Evolutionary conservation across 345 rosid species (phyloP).

Genomic region (Mallotus nudiflorus): DNA sequence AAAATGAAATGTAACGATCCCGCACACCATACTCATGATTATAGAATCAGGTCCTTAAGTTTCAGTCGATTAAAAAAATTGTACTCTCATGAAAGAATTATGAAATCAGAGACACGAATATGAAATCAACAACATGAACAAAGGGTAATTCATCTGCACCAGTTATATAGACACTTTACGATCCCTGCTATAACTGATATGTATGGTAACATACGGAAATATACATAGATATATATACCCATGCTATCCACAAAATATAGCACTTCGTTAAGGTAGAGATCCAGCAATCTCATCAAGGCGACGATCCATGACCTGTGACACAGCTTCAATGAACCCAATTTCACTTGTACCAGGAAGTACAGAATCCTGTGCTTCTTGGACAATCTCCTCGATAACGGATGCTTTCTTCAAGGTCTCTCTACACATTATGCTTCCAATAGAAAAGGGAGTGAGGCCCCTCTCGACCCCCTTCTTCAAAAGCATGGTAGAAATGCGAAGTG

Average conservation of each 20-base stretch:
- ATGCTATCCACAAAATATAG: conserved; percentile 4
- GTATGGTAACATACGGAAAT: not conserved
- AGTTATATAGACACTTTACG: not conserved
- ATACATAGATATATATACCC: conserved; percentile 1
- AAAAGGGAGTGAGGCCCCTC: conserved; percentile 39
- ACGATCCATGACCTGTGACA: conserved; percentile 39
- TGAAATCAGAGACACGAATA: conserved; percentile 1
- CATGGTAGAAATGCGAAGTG: conserved; percentile 41
- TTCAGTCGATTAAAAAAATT: not conserved
- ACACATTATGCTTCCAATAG: conserved; percentile 47
- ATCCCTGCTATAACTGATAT: not conserved
- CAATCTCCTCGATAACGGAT: conserved; percentile 40
- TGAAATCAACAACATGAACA: not conserved
- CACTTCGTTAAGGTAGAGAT: conserved; percentile 10
- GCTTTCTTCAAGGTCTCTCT: conserved; percentile 38
- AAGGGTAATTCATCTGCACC: not conserved
- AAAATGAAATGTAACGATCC: too few species aligned
- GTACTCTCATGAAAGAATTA: not conserved
- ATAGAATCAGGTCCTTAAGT: conserved; percentile 1
- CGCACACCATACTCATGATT: not conserved
- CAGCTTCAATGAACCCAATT: conserved; percentile 35
- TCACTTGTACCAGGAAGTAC: conserved; percentile 41
- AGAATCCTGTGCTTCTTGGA: conserved; percentile 36
- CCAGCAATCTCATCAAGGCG: conserved; percentile 28
- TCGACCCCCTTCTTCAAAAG: conserved; percentile 48